Evolutionary conservation across 495 filamentous ascomycete species (phyloP).

Genomic region (Chaetomidium leptoderma): DNA sequence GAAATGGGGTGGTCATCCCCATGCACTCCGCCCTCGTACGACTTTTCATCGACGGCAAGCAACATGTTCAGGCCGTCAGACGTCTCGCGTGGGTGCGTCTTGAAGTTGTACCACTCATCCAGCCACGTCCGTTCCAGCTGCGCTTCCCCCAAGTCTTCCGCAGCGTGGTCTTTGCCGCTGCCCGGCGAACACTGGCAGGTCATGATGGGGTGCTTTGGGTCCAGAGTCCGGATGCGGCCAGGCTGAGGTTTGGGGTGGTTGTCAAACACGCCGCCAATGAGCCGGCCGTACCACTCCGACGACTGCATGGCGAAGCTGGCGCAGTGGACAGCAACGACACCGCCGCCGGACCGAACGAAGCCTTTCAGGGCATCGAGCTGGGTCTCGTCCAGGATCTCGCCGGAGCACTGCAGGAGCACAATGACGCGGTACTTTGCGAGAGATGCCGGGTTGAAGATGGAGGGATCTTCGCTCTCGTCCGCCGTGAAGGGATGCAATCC

Average conservation of each 20-base stretch:
- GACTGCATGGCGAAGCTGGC: slow-evolving; percentile 33
- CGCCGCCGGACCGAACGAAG: slow-evolving; percentile 33
- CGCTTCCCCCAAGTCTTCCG: not conserved
- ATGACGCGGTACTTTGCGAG: slow-evolving; percentile 33
- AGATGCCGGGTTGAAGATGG: slow-evolving; percentile 24
- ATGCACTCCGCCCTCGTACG: slow-evolving; percentile 32
- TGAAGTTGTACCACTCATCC: slow-evolving; percentile 44
- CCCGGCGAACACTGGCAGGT: not conserved
- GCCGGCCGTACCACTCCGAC: slow-evolving; percentile 30
- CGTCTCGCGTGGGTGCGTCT: slow-evolving; percentile 23
- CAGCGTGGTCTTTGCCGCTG: not conserved
- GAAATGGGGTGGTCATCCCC: slow-evolving; percentile 33
- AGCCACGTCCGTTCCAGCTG: slow-evolving; percentile 29
- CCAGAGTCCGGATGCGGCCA: slow-evolving; percentile 24
- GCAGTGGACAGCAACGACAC: slow-evolving; percentile 39
- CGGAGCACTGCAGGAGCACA: slow-evolving; percentile 36
- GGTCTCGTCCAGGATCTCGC: slow-evolving; percentile 31
- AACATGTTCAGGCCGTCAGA: slow-evolving; percentile 26
- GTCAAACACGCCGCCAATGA: slow-evolving; percentile 37
- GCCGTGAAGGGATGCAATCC: slow-evolving; percentile 18
- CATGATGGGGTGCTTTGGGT: slow-evolving; percentile 28
- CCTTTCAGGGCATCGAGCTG: slow-evolving; percentile 30
- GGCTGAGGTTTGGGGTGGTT: slow-evolving; percentile 34
- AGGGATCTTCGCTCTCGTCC: slow-evolving; percentile 32
- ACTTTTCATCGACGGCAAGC: slow-evolving; percentile 30